Percentiles rank a stretch among this genome's conserved stretches.
Evolutionary conservation across 768 basidiomycete genomes (phyloP).

Genomic region (Stropharia rugosoannulata): DNA sequence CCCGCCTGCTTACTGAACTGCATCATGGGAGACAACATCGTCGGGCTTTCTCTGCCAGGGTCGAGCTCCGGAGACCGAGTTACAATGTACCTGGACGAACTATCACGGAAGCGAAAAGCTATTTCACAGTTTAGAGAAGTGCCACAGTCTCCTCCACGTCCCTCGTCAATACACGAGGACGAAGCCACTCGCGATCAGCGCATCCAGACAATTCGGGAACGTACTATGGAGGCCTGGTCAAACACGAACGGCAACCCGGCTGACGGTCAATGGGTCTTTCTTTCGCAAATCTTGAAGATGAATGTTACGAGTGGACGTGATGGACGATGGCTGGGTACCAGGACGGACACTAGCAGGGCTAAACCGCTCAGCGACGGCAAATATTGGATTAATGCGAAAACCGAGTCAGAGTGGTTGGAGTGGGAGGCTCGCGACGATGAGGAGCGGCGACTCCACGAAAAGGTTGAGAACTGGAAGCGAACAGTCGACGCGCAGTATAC

Average conservation of each 20-base stretch:
- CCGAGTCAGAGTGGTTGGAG: slow-evolving; percentile 21
- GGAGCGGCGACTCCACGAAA: slow-evolving; percentile 16
- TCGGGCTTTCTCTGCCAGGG: not conserved
- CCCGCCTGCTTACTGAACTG: not conserved
- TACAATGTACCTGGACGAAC: not conserved
- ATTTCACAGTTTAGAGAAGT: not conserved
- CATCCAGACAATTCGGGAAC: slow-evolving; percentile 11
- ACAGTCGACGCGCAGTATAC: slow-evolving; percentile 9
- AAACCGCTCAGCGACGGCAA: slow-evolving; percentile 4
- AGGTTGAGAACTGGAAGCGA: slow-evolving; percentile 23
- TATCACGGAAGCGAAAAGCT: not conserved
- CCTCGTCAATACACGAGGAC: slow-evolving; percentile 1
- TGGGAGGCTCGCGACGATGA: slow-evolving; percentile 21
- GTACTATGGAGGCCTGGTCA: slow-evolving; percentile 15
- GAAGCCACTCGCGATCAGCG: slow-evolving; percentile 13
- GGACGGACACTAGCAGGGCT: slow-evolving; percentile 12
- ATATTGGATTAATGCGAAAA: slow-evolving; percentile 21
- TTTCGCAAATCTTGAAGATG: slow-evolving; percentile 17
- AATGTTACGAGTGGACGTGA: slow-evolving; percentile 18
- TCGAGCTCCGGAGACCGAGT: not conserved
- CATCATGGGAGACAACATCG: not conserved
- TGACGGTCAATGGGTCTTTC: slow-evolving; percentile 19
- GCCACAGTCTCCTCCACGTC: not conserved
- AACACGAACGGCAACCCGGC: slow-evolving; percentile 21
- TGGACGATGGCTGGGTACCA: slow-evolving; percentile 19